Evolutionary conservation across 164 flowering plant genomes (phyloP).

Genomic region (Taxillus chinensis): DNA sequence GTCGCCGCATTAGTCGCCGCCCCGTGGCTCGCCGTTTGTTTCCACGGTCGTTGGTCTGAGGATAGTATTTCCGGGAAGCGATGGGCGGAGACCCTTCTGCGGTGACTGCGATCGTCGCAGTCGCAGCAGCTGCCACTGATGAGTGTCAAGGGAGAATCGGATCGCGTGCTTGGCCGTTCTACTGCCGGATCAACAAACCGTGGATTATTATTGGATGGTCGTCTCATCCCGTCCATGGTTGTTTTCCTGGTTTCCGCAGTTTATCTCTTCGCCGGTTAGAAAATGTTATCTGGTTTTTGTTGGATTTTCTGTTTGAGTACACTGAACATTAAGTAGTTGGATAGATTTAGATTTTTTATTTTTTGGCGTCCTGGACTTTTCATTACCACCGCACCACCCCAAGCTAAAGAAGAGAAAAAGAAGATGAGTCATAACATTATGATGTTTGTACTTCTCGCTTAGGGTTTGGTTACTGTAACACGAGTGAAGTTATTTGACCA

Average conservation of each 20-base stretch:
- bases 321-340: no score
- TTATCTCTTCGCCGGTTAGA: conserved; percentile 71
- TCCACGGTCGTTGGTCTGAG: conserved; percentile 48
- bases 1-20: conserved; percentile 14
- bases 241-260: conserved; percentile 38
- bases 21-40: conserved; percentile 31
- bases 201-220: conserved; percentile 78
- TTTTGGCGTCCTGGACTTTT: no score
- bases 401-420: no score
- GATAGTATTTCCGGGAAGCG: conserved; percentile 57
- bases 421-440: no score
- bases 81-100: conserved; percentile 55
- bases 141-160: conserved; percentile 26
- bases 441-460: no score
- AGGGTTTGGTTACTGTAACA: no score
- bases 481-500: no score
- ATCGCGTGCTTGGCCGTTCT: conserved; percentile 58
- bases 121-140: conserved; percentile 20
- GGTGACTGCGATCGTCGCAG: conserved; percentile 32
- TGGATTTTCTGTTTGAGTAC: no score
- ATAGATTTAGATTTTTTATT: no score
- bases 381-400: no score
- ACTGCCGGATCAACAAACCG: conserved; percentile 79
- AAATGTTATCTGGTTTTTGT: neutral
- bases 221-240: conserved; percentile 60